Base-by-base conservation (phyloP, 345 rosid species). In the Clausena lansium region DNA sequence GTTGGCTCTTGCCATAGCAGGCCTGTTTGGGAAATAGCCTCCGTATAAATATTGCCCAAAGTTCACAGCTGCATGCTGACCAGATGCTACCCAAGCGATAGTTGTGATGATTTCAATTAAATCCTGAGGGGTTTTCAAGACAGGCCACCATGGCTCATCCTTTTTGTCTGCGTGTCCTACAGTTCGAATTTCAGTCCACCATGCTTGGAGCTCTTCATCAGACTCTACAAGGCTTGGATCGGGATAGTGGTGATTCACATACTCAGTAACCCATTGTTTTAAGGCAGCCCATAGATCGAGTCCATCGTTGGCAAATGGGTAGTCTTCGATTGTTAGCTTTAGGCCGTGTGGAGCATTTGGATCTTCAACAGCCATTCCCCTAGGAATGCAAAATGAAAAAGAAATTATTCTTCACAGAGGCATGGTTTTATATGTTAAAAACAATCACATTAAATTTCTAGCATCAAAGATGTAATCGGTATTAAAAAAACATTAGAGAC, bases 271-370 rank as follows among this genome's bases (percentile, higher is more conserved):
- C 92, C 94, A 90, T 50, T 73, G 55, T 60, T 85, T 83, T 60
- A 90, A 58, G 47, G 62, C 41, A 59, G 86, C 89, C 94, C 92
- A 88, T 3, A 88, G 61, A n/a, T 77, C 38, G 19, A 90, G 86
- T 3, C 94, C 92, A 25, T 90, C 94, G 15, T 74, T 88, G 6
- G 92, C 91, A 50, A 59, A 90, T 1, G 94, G 94, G 78, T 88
- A 88, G 81, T 90, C 92, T 27, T 90, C 82, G 15, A 90, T 86
- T 50, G 87, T 66, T 8, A 90, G 84, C 67, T 81, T 87, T 30
- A 90, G 50, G 28, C 91, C 94, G 27, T 87, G 86, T 22, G 89
- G 89, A 13, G 83, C 76, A 33, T 71, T 60, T 33, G 83, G 85
- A 72, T 90, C 92, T 50, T 85, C 86, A 10, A 79, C 82, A 1